Percentiles rank a stretch among this genome's conserved stretches.
These are phyloP conservation scores for Myxozyma udenii DNA, from an alignment of 805 yeast genomes.

Conservation along the genomic window DNA sequence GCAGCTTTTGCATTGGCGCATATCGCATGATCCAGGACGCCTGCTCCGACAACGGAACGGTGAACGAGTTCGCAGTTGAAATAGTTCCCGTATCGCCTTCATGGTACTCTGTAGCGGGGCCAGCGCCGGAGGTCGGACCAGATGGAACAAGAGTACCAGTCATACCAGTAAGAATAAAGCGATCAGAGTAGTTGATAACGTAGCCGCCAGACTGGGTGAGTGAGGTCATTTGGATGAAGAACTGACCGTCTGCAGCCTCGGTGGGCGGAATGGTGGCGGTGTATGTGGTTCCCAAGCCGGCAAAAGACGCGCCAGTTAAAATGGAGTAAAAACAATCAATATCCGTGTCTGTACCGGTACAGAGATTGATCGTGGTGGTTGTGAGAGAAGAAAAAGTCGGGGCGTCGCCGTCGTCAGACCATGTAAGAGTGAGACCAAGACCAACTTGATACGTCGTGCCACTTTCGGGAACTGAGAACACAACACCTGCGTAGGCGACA, in stretches of 20 bases:
- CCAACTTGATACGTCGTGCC: constrained; percentile 45
- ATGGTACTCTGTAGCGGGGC: constrained; percentile 43
- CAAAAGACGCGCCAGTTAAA: constrained; percentile 35
- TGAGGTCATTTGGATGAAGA: constrained; percentile 68
- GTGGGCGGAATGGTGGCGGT: constrained; percentile 42
- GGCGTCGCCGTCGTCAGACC: constrained; percentile 54
- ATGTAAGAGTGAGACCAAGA: constrained; percentile 45
- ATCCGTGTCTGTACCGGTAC: constrained; percentile 64
- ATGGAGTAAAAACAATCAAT: constrained; percentile 41
- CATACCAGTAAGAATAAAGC: constrained; percentile 70
- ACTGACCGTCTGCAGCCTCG: constrained; percentile 61
- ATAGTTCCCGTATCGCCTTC: constrained; percentile 39
- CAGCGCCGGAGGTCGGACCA: constrained; percentile 49
- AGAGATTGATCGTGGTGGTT: constrained; percentile 53
- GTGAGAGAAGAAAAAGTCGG: constrained; percentile 49
- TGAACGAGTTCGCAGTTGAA: constrained; percentile 45
- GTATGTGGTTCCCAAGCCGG: constrained; percentile 37
- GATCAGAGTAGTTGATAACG: constrained; percentile 63
- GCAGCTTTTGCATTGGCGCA: constrained; percentile 94
- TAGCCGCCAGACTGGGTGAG: constrained; percentile 42
- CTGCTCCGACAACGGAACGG: constrained; percentile 71
- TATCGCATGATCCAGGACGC: constrained; percentile 66
- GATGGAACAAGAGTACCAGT: constrained; percentile 50
- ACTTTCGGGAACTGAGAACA: constrained; percentile 43
- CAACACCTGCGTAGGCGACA: constrained; percentile 49